These are phyloP conservation scores for Naegleria fowleri DNA, from an alignment of 208 protist genomes.

Conservation along the genomic window DNA sequence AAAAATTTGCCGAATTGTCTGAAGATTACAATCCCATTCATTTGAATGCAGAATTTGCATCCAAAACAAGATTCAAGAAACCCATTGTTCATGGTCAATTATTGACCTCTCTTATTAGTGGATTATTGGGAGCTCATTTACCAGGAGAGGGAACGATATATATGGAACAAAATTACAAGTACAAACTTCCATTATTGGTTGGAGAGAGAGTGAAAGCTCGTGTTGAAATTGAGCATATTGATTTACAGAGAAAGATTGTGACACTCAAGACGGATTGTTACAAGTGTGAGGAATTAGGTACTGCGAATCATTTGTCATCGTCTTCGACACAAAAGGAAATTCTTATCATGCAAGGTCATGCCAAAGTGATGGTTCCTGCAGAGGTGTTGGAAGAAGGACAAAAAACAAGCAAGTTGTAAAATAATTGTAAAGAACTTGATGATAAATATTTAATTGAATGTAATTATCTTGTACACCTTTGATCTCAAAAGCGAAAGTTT, in stretches of 20 bases:
- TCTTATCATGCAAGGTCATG: not conserved
- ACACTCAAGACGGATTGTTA: not conserved
- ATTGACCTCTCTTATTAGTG: not conserved
- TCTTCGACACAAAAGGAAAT: not conserved
- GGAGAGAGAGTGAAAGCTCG: slow-evolving; percentile 6
- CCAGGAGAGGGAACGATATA: not conserved
- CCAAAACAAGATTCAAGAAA: not conserved
- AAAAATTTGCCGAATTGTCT: not conserved
- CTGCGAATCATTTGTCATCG: no score
- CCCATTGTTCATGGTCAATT: slow-evolving; percentile 24
- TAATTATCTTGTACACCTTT: no score
- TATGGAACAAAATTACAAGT: not conserved
- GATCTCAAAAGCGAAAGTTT: no score
- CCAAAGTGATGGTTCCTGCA: not conserved
- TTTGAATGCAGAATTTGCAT: slow-evolving; percentile 15
- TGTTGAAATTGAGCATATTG: not conserved
- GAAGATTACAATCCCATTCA: slow-evolving; percentile 24
- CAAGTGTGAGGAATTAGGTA: not conserved
- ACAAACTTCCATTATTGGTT: not conserved
- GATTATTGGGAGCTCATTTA: not conserved
- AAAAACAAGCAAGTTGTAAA: slow-evolving; percentile 2
- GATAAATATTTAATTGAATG: no score
- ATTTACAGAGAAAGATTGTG: not conserved
- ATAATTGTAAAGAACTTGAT: no score
- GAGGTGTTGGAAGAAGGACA: not conserved